Conservation (phyloP, 768 basidiomycete species). For the Nevesoporus exiguus region DNA sequence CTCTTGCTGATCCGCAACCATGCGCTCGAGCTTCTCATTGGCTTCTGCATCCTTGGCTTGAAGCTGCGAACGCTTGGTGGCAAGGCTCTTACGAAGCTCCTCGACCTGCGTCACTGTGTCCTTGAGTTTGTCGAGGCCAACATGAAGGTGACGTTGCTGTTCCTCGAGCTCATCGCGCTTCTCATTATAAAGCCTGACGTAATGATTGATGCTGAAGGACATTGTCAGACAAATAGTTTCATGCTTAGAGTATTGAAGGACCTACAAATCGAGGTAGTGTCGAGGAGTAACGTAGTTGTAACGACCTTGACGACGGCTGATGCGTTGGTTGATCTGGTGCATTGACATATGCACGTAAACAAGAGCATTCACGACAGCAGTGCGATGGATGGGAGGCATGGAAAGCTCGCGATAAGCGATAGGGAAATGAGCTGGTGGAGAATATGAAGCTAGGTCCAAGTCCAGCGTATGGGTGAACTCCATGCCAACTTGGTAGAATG, state of each 20-base stretch:
- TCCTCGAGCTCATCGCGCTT: conserved; percentile 98
- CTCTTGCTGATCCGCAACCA: conserved; percentile 98
- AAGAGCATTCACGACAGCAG: conserved; percentile 89
- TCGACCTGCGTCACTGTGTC: conserved; percentile 98
- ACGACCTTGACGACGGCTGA: conserved; percentile 90
- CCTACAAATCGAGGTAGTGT: conserved; percentile 98
- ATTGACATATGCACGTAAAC: conserved; percentile 90
- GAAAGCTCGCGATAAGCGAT: conserved; percentile 80
- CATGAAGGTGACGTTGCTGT: conserved; percentile 96
- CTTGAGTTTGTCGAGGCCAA: conserved; percentile 93
- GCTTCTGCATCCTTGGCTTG: conserved; percentile 93
- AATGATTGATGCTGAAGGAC: conserved; percentile 83
- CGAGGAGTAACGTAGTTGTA: conserved; percentile 97
- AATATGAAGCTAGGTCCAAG: conserved; percentile 81
- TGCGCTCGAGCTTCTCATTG: conserved; percentile 94
- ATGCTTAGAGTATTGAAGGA: conserved; percentile 15
- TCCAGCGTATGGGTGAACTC: conserved; percentile 95
- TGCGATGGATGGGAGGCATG: conserved; percentile 86
- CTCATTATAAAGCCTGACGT: conserved; percentile 90
- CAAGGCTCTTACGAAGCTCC: conserved; percentile 90
- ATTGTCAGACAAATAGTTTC: conserved; percentile 2
- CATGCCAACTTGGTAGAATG: conserved; percentile 96
- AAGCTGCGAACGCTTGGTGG: conserved; percentile 88
- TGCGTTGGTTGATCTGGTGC: conserved; percentile 82
- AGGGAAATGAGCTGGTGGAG: conserved; percentile 80